phyloP scores from a whole-genome alignment of 2,329 filamentous ascomycete species.

The Pseudopyrenochaeta lycopersici region DNA sequence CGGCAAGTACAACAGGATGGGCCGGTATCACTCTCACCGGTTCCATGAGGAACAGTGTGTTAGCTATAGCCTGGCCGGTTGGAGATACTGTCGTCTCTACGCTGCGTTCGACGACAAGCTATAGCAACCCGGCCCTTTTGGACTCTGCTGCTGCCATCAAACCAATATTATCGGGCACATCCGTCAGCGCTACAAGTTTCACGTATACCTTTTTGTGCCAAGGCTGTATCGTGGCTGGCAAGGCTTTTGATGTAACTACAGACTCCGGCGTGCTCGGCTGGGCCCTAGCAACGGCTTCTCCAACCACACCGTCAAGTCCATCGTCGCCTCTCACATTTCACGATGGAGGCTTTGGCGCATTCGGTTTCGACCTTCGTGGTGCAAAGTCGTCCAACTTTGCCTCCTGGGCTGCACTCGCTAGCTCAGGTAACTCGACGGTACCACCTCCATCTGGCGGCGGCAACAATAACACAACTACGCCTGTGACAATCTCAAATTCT shows the following conservation, averaged over 20 bases:
- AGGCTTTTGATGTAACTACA: conserved; percentile 8
- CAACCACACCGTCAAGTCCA: conserved; percentile 22
- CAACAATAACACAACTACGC: conserved; percentile 7
- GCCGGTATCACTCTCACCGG: conserved; percentile 57
- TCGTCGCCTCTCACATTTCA: conserved; percentile 22
- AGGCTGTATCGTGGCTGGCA: conserved; percentile 20
- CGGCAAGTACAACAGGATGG: conserved; percentile 56
- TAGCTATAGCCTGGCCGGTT: conserved; percentile 59
- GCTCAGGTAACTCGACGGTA: neutral
- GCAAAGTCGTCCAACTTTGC: conserved; percentile 29
- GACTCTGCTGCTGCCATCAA: conserved; percentile 47
- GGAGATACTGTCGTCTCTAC: conserved; percentile 53
- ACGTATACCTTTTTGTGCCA: conserved; percentile 61
- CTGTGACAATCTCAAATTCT: conserved; percentile 28
- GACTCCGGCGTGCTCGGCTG: conserved; percentile 13
- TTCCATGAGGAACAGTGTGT: conserved; percentile 55
- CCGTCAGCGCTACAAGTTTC: conserved; percentile 59
- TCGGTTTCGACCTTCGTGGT: conserved; percentile 23
- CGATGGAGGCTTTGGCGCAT: conserved; percentile 25
- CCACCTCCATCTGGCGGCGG: neutral
- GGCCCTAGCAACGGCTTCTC: conserved; percentile 23
- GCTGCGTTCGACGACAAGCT: conserved; percentile 52
- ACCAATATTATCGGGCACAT: conserved; percentile 59
- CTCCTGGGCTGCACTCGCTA: conserved; percentile 32
- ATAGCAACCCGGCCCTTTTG: conserved; percentile 51